Evolutionary conservation across 2,329 filamentous ascomycete genomes (phyloP), one percentile per base, ranked within the genome.

Genomic region (Colletotrichum sp.): DNA sequence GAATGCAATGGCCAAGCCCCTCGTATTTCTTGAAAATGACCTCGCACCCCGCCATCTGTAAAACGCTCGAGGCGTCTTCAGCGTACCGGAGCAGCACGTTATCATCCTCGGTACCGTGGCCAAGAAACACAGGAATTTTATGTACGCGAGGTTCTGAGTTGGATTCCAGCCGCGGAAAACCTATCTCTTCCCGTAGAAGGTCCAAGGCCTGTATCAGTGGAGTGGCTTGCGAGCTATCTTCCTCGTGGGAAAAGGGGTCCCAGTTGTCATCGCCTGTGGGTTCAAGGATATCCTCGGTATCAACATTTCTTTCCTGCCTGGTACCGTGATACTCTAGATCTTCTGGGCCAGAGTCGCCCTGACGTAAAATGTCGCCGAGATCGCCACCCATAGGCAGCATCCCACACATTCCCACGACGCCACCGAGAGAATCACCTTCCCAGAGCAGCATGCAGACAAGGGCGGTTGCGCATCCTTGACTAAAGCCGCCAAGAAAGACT

Each of bases 401-500:
- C 1, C 87, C 87, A 71, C 86, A 86, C 84, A 90, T 85, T 1
- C 85, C 86, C 8, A 88, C 79, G 15, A 82, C 78, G 0, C 80
- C 87, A 1, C 81, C 87, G 36, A 89, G 73, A 3, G 80, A 68
- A 18, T 80, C 78, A 1, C 84, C 86, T 12, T 86, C 82, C 87
- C 87, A 88, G 3, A 87, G 80, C 70, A 91, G 72, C 71, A 86
- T 76, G 12, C 85, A 82, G 21, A 84, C 78, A 73, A 91, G 74
- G 0, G 84, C 81, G 56, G 87, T 86, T 4, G 89, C 89, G 77
- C 88, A 89, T 1, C 90, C 90, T 77, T 91, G 89, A 65, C 90
- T 91, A 21, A 91, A 79, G 0, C 89, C 89, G 52, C 87, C 86
- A 0, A 91, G 76, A 2, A 89, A 79, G 0, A 91, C 80, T 56